Conservation (phyloP, 441 rosid genomes). For the Omphalea diandra region DNA sequence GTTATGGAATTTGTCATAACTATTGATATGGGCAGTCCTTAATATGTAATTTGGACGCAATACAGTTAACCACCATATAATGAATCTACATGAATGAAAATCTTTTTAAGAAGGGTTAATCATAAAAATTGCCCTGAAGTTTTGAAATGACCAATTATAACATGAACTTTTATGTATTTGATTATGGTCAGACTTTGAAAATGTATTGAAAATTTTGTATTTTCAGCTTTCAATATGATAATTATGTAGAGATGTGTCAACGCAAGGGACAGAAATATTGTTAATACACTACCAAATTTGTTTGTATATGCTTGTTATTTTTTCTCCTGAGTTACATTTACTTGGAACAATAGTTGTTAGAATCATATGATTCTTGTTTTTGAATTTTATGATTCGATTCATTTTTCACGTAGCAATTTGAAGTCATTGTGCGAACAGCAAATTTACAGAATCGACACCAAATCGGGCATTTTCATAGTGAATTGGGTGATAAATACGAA, state of each 20-base stretch:
- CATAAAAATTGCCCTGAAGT: background rate
- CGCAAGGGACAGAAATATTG: background rate
- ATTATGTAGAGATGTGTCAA: background rate
- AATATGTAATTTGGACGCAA: too few relatives aligned
- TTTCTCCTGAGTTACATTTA: too few relatives aligned
- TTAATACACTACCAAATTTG: background rate
- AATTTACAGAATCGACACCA: too few relatives aligned
- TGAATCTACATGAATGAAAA: background rate
- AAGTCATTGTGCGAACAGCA: too few relatives aligned
- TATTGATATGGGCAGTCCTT: too few relatives aligned
- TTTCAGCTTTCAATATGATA: background rate
- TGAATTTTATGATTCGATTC: too few relatives aligned
- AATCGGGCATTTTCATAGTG: too few relatives aligned
- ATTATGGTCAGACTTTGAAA: background rate
- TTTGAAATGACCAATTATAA: background rate
- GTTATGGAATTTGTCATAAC: too few relatives aligned
- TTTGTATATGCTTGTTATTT: background rate
- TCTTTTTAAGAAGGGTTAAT: background rate
- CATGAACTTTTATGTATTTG: background rate
- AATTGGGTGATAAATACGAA: too few relatives aligned
- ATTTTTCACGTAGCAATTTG: too few relatives aligned
- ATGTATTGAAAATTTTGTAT: background rate
- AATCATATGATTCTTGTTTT: too few relatives aligned
- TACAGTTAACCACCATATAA: background rate
- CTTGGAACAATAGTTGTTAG: too few relatives aligned